Conservation (phyloP, 2,329 filamentous ascomycete species). For the Ophiostoma populinum region DNA sequence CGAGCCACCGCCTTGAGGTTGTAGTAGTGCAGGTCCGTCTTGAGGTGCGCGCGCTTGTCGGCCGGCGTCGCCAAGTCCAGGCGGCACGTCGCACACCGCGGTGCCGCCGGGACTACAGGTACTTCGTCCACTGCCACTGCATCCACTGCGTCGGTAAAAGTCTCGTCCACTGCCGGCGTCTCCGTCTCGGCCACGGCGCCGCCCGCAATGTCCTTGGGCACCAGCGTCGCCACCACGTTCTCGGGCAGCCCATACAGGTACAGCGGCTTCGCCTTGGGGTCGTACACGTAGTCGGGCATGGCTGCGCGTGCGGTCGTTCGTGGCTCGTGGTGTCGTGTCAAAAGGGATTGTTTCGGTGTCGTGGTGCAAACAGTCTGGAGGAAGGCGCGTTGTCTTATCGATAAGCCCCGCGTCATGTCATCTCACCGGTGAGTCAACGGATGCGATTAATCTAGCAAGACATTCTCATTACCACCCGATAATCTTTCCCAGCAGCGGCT, state of each 20-base stretch:
- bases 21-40: slow-evolving; percentile 83
- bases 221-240: slow-evolving; percentile 52
- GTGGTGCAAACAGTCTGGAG: no score
- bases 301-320: neutral
- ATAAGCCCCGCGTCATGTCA: slow-evolving; percentile 3
- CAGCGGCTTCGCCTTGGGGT: slow-evolving; percentile 31
- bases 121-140: neutral
- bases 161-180: no score
- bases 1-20: slow-evolving; percentile 86
- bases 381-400: no score
- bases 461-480: neutral
- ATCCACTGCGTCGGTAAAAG: neutral
- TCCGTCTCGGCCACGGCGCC: slow-evolving; percentile 6
- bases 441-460: neutral
- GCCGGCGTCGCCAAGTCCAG: slow-evolving; percentile 53
- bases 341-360: no score
- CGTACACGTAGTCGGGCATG: slow-evolving; percentile 18
- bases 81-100: slow-evolving; percentile 66
- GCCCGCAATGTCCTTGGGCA: slow-evolving; percentile 32
- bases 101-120: slow-evolving; percentile 16
- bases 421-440: slow-evolving; percentile 7
- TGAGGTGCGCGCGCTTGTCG: slow-evolving; percentile 73
- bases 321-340: neutral
- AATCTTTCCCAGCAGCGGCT: neutral
- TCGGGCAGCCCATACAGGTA: slow-evolving; percentile 65